Evolutionary conservation across 2,329 filamentous ascomycete genomes (phyloP).

Genomic region (Fusarium foetens): DNA sequence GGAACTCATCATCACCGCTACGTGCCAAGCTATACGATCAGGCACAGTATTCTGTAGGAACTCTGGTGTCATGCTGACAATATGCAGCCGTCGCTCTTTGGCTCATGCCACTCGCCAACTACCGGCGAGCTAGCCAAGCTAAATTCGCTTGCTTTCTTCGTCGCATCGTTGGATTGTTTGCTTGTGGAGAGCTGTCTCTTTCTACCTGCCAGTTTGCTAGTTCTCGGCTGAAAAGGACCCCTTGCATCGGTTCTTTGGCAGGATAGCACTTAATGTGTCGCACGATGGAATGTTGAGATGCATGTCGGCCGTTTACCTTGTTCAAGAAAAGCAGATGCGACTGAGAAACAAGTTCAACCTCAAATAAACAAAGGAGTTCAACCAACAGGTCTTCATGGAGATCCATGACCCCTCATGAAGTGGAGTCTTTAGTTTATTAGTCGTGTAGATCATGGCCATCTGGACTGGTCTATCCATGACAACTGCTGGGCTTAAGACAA

Average conservation of each 20-base stretch:
- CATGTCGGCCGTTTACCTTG: conserved; percentile 1
- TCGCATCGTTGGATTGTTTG: background rate
- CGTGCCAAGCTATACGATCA: conserved; percentile 14
- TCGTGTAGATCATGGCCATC: conserved; percentile 14
- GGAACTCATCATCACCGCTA: background rate
- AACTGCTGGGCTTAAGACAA: background rate
- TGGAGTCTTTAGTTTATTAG: conserved; percentile 1
- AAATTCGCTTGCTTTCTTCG: background rate
- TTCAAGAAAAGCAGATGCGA: background rate
- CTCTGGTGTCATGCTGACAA: conserved; percentile 12
- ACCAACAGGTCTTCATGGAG: background rate
- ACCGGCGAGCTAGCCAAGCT: background rate
- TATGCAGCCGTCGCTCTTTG: background rate
- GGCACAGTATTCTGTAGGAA: background rate
- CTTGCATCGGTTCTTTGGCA: conserved; percentile 12
- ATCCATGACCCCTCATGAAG: background rate
- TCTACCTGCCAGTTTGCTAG: conserved; percentile 10
- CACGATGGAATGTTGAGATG: background rate
- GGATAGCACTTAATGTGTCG: background rate
- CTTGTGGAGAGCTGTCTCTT: background rate
- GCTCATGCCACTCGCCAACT: background rate
- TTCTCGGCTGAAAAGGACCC: conserved; percentile 5
- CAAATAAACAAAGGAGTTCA: background rate
- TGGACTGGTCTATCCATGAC: background rate
- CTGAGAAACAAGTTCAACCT: background rate